Evolutionary conservation across 139 green algal genomes (phyloP).

Genomic region (Chlorella sp.): DNA sequence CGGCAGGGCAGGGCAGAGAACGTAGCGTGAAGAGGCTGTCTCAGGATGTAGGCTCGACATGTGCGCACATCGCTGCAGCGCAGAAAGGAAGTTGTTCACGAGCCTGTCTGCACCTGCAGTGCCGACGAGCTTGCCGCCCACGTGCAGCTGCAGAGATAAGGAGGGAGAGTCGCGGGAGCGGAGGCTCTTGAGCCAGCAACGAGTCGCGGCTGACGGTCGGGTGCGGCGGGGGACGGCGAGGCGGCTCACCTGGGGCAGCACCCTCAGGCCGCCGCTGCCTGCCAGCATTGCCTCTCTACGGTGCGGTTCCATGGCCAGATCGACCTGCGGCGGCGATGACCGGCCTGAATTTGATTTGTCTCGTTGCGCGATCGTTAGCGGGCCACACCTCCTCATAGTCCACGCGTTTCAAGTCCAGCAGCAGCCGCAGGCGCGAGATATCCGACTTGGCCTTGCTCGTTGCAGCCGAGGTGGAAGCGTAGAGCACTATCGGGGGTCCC

Average conservation of each 20-base stretch:
- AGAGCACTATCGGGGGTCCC: slow-evolving; percentile 43
- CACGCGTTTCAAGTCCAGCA: slow-evolving; percentile 60
- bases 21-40: not conserved
- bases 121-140: slow-evolving; percentile 47
- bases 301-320: slow-evolving; percentile 44
- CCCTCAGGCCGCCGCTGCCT: slow-evolving; percentile 27
- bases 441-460: slow-evolving; percentile 53
- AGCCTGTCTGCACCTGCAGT: not conserved
- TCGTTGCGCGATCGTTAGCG: not conserved
- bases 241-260: too few species aligned
- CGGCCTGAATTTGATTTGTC: too few species aligned
- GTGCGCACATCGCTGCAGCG: not conserved
- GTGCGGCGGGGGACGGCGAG: too few species aligned
- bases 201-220: too few species aligned
- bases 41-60: not conserved
- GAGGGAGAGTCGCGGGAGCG: too few species aligned
- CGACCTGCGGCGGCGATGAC: slow-evolving; percentile 42
- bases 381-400: slow-evolving; percentile 48
- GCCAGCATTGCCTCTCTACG: slow-evolving; percentile 47
- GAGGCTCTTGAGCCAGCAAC: too few species aligned
- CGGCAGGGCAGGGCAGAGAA: too few species aligned
- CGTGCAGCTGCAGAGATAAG: slow-evolving; percentile 71
- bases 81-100: not conserved
- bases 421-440: slow-evolving; percentile 45
- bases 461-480: slow-evolving; percentile 41